phyloP scores from a whole-genome alignment of 139 green algal species.

The Chlamydomonas applanata region DNA sequence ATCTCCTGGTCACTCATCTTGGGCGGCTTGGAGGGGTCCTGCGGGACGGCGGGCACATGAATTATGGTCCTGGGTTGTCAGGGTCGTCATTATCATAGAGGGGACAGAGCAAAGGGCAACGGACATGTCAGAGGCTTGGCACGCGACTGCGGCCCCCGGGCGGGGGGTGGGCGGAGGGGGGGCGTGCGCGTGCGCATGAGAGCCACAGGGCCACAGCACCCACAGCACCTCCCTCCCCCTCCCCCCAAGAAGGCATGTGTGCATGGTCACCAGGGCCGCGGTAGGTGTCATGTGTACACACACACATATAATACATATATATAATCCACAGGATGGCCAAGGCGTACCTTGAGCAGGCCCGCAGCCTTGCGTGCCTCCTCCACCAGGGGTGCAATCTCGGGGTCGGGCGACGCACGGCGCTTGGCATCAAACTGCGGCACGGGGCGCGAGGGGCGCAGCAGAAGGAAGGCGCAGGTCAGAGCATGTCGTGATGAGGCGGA shows the following conservation, averaged over 20 bases:
- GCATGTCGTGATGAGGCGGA: neutral
- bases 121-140: no score
- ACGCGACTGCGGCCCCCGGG: no score
- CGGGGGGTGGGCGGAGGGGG: no score
- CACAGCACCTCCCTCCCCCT: no score
- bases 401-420: conserved; percentile 72
- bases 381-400: conserved; percentile 70
- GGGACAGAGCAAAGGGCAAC: neutral
- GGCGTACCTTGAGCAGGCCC: conserved; percentile 17
- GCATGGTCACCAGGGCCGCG: no score
- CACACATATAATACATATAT: no score
- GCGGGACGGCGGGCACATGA: conserved; percentile 12
- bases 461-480: conserved; percentile 2
- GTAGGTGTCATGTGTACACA: neutral
- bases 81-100: neutral
- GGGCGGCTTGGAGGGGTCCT: conserved; percentile 35
- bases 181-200: no score
- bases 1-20: conserved; percentile 76
- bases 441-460: neutral
- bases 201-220: no score
- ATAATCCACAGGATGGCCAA: no score
- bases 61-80: neutral
- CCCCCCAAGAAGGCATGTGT: no score
- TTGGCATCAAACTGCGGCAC: conserved; percentile 54
- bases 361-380: conserved; percentile 18